Evolutionary conservation across 164 flowering plant species (phyloP), one percentile per base, ranked within the genome.

Genomic region (Vitis rupestris): DNA sequence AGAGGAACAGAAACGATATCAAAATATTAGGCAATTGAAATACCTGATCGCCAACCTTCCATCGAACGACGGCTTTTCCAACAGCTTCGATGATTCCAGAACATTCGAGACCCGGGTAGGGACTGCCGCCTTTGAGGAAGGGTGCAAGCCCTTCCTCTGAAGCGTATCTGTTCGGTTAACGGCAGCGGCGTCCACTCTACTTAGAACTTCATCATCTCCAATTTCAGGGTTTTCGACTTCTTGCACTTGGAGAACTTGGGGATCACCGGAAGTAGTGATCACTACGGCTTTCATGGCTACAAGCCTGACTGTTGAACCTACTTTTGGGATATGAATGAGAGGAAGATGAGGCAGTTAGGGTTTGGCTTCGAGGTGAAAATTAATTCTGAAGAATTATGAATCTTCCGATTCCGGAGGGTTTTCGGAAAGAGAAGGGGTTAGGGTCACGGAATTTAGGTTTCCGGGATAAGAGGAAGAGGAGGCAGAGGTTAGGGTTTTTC

Each of bases 21-120:
- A 64, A 44, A n/a, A 7, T 30, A 59, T 50, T n/a, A 17, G 11
- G 48, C 67, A 55, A 15, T 9, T 7, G 50, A 23, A 66, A 9
- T 23, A 57, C 97, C 95, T 89, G 93, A 72, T 94, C 97, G 23
- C 98, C 98, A 17, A 89, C 67, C 68, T 86, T 88, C 98, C 98
- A 94, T 47, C 94, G 83, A 30, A 86, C 68, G 23, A 91, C 97
- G 65, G 74, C 63, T 49, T 80, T 82, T 1, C 99, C 98, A 47
- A 93, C 89, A 50, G 87, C 79, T 67, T 79, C 86, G 68, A 92
- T 66, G 67, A 79, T 85, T 23, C 98, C 98, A 30, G 98, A 88
- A 74, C 98, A 91, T 57, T 94, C 96, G 2, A 94, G 94, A 67
- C 98, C 98, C 0, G 70, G 96, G 70, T 80, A 83, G 4, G 76